Base-by-base conservation (phyloP, 805 yeast genomes). In the Candida stauntonica region DNA sequence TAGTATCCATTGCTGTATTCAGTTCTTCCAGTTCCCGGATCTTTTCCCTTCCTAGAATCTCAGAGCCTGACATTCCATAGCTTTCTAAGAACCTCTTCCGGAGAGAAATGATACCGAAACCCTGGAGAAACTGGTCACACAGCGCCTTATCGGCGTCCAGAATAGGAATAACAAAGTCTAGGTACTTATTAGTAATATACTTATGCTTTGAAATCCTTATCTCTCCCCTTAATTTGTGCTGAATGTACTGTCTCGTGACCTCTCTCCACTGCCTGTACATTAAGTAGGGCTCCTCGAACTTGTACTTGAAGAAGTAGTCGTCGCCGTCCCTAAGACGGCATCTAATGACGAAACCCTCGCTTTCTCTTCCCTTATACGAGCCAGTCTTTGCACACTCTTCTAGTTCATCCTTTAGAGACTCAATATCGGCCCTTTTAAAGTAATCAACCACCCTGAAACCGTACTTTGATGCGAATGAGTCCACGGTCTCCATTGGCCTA, bases 291-390 rank as follows among this genome's bases (percentile, higher is more conserved):
- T 93, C 95, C 49, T 88, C 95, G 59, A 93, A 93, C 61, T 93
- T 93, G 66, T 68, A 93, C 62, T 93, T 93, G 75, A 88, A 93
- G 61, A 91, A 86, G 52, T 73, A 87, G 46, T 80, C 85, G 11
- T 44, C 9, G 4, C 9, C 14, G 0, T 33, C 45, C 6, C 43
- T 46, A 7, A 50, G 41, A 32, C 71, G 68, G 50, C 89, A 77
- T 39, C 99, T 70, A 4, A 93, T 69, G 2, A 93, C 99, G 65
- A 91, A 93, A 0, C 99, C 99, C 63, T 93, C 99, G 7, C 86
- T 73, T 47, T 87, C 96, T 27, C 69, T 64, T 2, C 75, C 79
- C 2, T 83, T 64, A 60, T 77, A 87, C 2, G 78, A 69, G 0
- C 98, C 98, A 0, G 82, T 75, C 39, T 69, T 61, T 0, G 81